Conservation (phyloP, 164 flowering plant species). For the Berberis vulgaris region DNA sequence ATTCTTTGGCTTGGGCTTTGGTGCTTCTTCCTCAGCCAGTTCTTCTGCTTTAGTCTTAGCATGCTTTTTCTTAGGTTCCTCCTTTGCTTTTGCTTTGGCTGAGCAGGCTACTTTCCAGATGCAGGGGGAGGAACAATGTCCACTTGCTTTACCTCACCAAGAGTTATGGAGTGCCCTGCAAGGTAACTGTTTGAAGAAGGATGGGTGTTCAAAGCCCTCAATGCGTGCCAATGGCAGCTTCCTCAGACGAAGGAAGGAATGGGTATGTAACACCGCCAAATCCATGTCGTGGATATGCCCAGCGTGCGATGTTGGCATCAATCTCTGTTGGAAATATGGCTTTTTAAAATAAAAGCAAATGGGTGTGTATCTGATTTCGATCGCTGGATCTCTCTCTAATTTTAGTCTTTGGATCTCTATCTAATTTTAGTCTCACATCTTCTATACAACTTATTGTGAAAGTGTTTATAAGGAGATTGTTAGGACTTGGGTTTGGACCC, state of each 20-base stretch:
- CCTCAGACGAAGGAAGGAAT: slow-evolving; percentile 54
- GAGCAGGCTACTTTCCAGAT: slow-evolving; percentile 20
- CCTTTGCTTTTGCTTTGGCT: slow-evolving; percentile 17
- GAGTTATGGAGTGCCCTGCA: slow-evolving; percentile 39
- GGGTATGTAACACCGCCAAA: slow-evolving; percentile 28
- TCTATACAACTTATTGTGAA: no score
- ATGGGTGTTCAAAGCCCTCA: slow-evolving; percentile 55
- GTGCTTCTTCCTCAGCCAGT: slow-evolving; percentile 59
- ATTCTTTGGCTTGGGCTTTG: slow-evolving; percentile 83
- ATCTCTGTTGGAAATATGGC: slow-evolving; percentile 34
- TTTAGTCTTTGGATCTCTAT: no score
- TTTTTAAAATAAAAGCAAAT: no score
- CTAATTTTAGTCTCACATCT: no score
- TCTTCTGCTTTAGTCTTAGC: slow-evolving; percentile 16
- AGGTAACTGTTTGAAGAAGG: slow-evolving; percentile 64
- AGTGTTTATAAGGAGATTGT: no score
- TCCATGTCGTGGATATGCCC: slow-evolving; percentile 49
- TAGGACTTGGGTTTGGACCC: no score
- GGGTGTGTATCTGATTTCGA: no score
- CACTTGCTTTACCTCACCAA: slow-evolving; percentile 72
- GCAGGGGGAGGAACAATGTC: slow-evolving; percentile 48
- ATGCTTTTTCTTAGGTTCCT: slow-evolving; percentile 14
- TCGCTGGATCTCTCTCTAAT: no score
- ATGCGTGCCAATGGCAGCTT: slow-evolving; percentile 31
- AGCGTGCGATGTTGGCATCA: slow-evolving; percentile 33